Evolutionary conservation across 495 filamentous ascomycete genomes (phyloP), one percentile per base, ranked within the genome.

Genomic region (Neurospora intermedia): DNA sequence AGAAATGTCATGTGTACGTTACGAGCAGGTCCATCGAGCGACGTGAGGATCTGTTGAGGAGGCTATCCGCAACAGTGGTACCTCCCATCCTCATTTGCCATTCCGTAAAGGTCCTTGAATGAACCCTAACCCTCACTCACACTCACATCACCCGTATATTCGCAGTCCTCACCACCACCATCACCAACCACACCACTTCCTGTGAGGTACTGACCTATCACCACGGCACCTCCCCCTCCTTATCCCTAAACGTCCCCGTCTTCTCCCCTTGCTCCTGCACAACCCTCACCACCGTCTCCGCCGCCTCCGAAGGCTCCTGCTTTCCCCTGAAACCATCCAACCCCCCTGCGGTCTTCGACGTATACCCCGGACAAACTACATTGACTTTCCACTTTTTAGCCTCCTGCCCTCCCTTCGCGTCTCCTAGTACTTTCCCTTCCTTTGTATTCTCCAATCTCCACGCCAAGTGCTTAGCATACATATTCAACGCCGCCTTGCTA

Each of bases 401-500:
- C 13, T 38, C 6, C 35, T 38, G 4, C 35, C 6, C 15, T 18
- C 27, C 45, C 8, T 20, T 23, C 45, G 27, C 3, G 27, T 11
- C n/a, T 9, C n/a, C 54, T 16, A 4, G 4, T 6, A 4, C 6
- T 3, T 38, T 38, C 3, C 27, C 27, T 27, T 31, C 45, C 43
- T 73, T 43, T 42, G 39, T 2, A 62, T 69, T 18, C 38, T 42
- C 41, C 75, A 79, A 38, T 15, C 27, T 31, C 54, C 23, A 66
- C 15, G 54, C 54, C 54, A 66, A 9, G 23, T 77, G 70, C 31
- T 66, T 41, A 16, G 72, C 72, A 66, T 83, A 40, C 82, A 85
- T 81, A 72, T 86, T 86, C 71, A 85, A 69, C 16, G 84, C 84
- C 23, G 85, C 70, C 73, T 83, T 84, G 76, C 77, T 83, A 20